Base-by-base conservation (phyloP, 1,139 yeast genomes). In the Candida pseudocylindracea region DNA sequence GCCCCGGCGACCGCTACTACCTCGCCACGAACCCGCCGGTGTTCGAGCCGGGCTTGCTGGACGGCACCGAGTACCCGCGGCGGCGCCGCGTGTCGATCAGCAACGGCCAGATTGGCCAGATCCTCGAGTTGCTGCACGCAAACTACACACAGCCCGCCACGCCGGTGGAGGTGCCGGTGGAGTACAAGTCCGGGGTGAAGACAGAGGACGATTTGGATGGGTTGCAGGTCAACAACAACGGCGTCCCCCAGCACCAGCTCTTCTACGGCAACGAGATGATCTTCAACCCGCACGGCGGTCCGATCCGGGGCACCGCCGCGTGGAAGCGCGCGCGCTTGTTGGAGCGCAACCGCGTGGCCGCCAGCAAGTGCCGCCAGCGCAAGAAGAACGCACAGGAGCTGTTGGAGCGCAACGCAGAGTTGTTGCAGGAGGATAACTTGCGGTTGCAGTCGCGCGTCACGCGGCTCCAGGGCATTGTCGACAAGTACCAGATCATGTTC, bases 301-400 rank as follows among this genome's bases (percentile, higher is more conserved):
- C 80, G 2, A 65, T 72, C 12, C 83, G 83, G 0, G 88, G 88
- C 2, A 74, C 88, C 0, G 67, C 78, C 0, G 81, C 80, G 0
- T 76, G 81, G 83, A 74, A 74, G 43, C 66, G 71, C 40, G 80
- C 74, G 35, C 54, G 81, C 36, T 50, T 74, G 13, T 50, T 74
- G 37, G 98, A 88, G 49, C 62, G 96, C 38, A 88, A 88, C 50
- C 63, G 98, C 38, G 70, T 88, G 10, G 99, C 99, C 0, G 98
- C 98, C 0, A 72, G 91, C 29, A 85, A 83, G 51, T 91, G 96
- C 56, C 69, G 99, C 36, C 93, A 80, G 51, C 67, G 95, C 34
- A 91, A 88, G 62, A 88, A 91, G 55, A 85, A 80, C 48, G 74
- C 79, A 1, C 85, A 74, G 44, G 57, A 63, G 37, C 72, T 71